Percentiles rank a stretch among this genome's conserved stretches.
phyloP scores from a whole-genome alignment of 176 grass and related monocot species.

The Zea mays region Zm-B73-REFERENCE-NAM-5.0 NC_050102.1:167986001-167986500 shows the following conservation, averaged over 20 bases:
- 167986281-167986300: not conserved
- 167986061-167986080: conserved; percentile 12
- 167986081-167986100: conserved; percentile 10
- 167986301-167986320: not conserved
- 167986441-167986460: conserved; percentile 31
- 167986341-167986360: too few relatives aligned
- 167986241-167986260: not conserved
- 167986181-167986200: conserved; percentile 31
- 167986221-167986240: not conserved
- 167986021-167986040: conserved; percentile 40
- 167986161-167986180: conserved; percentile 26
- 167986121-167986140: not conserved
- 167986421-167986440: conserved; percentile 15
- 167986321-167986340: not conserved
- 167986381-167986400: too few relatives aligned
- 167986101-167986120: conserved; percentile 21
- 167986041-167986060: conserved; percentile 13
- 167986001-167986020: conserved; percentile 60
- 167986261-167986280: not conserved
- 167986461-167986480: not conserved
- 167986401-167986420: not conserved
- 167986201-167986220: not conserved
- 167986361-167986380: too few relatives aligned
- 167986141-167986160: not conserved
- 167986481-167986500: not conserved